Evolutionary conservation across 148 eudicot species (phyloP).

Genomic region (Rheum nobile): DNA sequence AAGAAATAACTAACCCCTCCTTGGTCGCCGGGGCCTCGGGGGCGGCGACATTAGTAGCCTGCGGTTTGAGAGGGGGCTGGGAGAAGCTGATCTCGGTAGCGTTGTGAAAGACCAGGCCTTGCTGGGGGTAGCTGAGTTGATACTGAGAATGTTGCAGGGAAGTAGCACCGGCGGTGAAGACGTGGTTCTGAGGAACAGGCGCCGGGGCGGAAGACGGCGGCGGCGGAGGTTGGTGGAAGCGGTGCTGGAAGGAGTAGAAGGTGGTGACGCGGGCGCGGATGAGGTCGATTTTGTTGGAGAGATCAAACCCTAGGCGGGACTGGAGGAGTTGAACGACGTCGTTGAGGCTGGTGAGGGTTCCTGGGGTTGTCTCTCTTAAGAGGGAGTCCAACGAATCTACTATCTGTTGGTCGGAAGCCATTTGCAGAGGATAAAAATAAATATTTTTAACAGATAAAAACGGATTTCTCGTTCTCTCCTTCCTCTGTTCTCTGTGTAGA

Average conservation of each 20-base stretch:
- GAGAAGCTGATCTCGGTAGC: slow-evolving; percentile 23
- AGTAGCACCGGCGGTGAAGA: background rate
- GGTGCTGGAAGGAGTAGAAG: no score
- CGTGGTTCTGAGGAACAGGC: background rate
- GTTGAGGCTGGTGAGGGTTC: slow-evolving; percentile 30
- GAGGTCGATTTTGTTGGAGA: slow-evolving; percentile 53
- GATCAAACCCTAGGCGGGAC: slow-evolving; percentile 51
- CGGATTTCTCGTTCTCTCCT: background rate
- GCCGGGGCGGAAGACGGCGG: slow-evolving; percentile 9
- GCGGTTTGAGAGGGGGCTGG: background rate
- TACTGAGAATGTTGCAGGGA: slow-evolving; percentile 8
- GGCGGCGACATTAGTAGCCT: background rate
- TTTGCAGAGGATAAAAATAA: background rate
- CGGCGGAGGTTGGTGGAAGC: slow-evolving; percentile 16
- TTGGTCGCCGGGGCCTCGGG: slow-evolving; percentile 5
- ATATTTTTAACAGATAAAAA: background rate
- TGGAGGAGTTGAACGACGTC: slow-evolving; percentile 49
- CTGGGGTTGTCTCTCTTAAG: slow-evolving; percentile 44
- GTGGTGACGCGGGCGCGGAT: slow-evolving; percentile 45
- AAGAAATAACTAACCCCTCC: background rate
- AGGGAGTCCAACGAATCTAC: slow-evolving; percentile 40
- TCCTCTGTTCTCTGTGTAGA: no score
- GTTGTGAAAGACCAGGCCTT: slow-evolving; percentile 14
- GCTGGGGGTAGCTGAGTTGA: slow-evolving; percentile 12
- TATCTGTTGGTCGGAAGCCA: slow-evolving; percentile 48